These are phyloP conservation scores for Xanthoconium stramineum DNA, from an alignment of 768 basidiomycete species.

Conservation along the genomic window DNA sequence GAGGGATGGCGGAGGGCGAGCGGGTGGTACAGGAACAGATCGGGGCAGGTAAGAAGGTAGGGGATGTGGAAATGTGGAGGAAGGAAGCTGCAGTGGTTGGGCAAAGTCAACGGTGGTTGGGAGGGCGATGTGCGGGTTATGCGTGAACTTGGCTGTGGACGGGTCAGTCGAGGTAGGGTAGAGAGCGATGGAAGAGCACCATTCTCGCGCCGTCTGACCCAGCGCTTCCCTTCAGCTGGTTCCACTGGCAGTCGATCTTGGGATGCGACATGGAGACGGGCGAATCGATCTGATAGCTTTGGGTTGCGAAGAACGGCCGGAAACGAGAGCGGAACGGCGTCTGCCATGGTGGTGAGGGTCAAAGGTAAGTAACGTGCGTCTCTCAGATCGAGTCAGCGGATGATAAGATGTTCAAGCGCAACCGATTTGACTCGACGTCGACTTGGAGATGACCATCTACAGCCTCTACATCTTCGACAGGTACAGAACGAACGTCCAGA, in stretches of 20 bases:
- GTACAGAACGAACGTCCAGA: conserved; percentile 28
- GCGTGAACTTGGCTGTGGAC: conserved; percentile 59
- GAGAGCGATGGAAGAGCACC: conserved; percentile 40
- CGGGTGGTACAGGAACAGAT: conserved; percentile 48
- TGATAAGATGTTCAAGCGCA: no score
- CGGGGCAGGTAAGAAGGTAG: conserved; percentile 70
- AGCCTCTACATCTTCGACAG: conserved; percentile 94
- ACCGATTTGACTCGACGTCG: no score
- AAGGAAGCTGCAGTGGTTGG: conserved; percentile 40
- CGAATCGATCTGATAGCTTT: conserved; percentile 49
- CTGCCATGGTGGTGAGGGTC: not conserved
- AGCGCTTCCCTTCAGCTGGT: conserved; percentile 70
- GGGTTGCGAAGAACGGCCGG: conserved; percentile 66
- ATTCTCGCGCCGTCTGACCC: conserved; percentile 74
- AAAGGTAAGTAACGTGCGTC: no score
- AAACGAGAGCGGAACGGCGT: conserved; percentile 59
- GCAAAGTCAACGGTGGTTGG: conserved; percentile 58
- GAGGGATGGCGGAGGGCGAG: conserved; percentile 39
- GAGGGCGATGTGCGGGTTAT: conserved; percentile 68
- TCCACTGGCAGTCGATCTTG: conserved; percentile 52
- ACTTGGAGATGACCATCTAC: conserved; percentile 65
- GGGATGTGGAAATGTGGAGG: conserved; percentile 72
- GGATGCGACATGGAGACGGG: conserved; percentile 44
- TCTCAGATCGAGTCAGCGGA: no score
- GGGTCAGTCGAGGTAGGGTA: not conserved